Evolutionary conservation across 2,329 filamentous ascomycete genomes (phyloP), one percentile per base, ranked within the genome.

Genomic region (Lecanicillium sp.): DNA sequence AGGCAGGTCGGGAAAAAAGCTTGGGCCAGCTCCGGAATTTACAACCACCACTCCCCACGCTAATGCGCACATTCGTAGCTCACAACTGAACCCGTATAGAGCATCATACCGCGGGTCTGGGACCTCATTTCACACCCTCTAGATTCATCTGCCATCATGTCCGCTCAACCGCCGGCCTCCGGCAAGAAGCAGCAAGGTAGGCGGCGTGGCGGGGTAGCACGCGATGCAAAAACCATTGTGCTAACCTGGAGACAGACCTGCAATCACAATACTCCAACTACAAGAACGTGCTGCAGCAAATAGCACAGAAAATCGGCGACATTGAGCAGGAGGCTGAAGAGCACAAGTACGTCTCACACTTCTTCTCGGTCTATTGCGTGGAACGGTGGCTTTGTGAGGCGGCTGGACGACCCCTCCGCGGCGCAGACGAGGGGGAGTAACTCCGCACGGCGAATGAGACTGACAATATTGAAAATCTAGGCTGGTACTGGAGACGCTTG

Each of bases 251-350:
- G 26, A 21, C 33, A 93, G 87, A 93, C 64, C 79, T 93, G 56
- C 87, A 93, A 69, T 71, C 76, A 42, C 86, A 87, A 58, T 93
- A 93, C 66, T 79, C 79, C 56, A 88, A 83, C 68, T 91, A 81
- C 69, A 86, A 86, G 64, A 83, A 79, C 58, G 83, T 77, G 3
- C 79, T 98, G 50, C 91, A 97, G 69, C 87, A 93, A 62, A 83
- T 98, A 60, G 93, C 93, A 24, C 85, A 90, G 62, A 97, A 95
- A 67, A 96, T 98, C 58, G 93, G 93, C 33, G 90, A 97, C 63
- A 90, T 98, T 49, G 93, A 98, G 71, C 89, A 95, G 66, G 93
- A 97, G 66, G 84, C 87, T 17, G 93, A 98, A 67, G 93, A 98
- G 67, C 93, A 98, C 75, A 97, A 95, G 93, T 97, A 71, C 65